Conservation (phyloP, 2,329 filamentous ascomycete genomes). For the Immersiporthe knoxdaviesiana region DNA sequence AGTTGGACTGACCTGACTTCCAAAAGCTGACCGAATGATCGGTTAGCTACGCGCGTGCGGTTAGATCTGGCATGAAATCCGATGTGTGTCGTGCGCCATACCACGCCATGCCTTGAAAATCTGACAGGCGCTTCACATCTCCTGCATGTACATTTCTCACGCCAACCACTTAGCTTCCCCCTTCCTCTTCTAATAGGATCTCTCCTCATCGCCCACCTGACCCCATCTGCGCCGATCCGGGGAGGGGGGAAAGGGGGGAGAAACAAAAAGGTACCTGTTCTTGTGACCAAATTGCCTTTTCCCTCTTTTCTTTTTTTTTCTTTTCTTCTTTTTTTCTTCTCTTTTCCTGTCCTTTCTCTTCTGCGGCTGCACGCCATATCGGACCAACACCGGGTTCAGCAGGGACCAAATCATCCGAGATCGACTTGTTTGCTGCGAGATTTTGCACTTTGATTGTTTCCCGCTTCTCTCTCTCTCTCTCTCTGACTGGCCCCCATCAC, state of each 20-base stretch:
- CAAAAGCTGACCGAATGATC: neutral
- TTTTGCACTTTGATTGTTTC: neutral
- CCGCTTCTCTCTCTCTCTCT: too few relatives aligned
- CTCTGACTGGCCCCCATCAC: neutral
- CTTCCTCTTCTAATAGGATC: neutral
- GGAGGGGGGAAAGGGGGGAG: too few relatives aligned
- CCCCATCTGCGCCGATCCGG: too few relatives aligned
- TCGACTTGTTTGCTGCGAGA: slow-evolving; percentile 23
- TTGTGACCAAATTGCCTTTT: slow-evolving; percentile 17
- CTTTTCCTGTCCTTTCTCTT: neutral
- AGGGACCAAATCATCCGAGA: slow-evolving; percentile 21
- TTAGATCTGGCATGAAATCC: slow-evolving; percentile 10
- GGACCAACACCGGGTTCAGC: slow-evolving; percentile 2
- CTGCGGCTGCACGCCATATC: slow-evolving; percentile 13
- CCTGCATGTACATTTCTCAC: slow-evolving; percentile 1
- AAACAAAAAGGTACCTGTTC: slow-evolving; percentile 17
- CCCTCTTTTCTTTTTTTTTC: neutral
- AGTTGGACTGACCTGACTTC: neutral
- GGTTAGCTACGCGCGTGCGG: neutral
- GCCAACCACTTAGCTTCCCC: neutral
- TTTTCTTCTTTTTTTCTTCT: neutral
- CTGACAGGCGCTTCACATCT: neutral
- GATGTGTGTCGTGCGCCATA: slow-evolving; percentile 4
- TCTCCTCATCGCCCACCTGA: neutral
- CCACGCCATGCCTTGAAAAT: neutral